Base-by-base conservation (phyloP, 1,284 basidiomycete species). In the Trichosporon faecale region DNA sequence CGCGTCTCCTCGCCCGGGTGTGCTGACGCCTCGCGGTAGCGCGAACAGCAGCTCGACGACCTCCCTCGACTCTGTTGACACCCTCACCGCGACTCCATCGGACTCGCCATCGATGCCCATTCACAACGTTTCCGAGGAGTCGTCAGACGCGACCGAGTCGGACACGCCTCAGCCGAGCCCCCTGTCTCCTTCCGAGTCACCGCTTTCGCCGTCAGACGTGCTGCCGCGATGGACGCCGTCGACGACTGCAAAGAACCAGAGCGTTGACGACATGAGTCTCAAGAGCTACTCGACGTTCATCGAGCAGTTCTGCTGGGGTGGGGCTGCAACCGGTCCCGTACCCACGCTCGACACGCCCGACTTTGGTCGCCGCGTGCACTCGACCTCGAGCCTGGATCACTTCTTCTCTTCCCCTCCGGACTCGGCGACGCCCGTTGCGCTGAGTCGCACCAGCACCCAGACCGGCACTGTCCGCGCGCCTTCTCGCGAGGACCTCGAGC, bases 221-320 rank as follows among this genome's bases (percentile, higher is more conserved):
- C 74, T 68, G 70, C 77, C 40, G 70, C 74, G 60, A 16, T 80
- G 78, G 74, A 74, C 73, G 37, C 77, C 77, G 1, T 61, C 57
- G 57, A 29, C 27, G 27, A 73, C 67, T 27, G 55, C 69, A 61
- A 71, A 67, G 67, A 73, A 71, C 68, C 74, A 75, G 63, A 69
- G 70, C 35, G 70, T 68, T 31, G 74, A 76, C 63, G 66, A 76
- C 65, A 72, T 74, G 57, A 76, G 74, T 68, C 70, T 78, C 25
- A 73, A 76, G 14, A 79, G 76, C 57, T 83, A 83, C 75, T 78
- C 77, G 61, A 77, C 73, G 68, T 81, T 84, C 61, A 78, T 84
- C 64, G 80, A 83, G 72, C 82, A 83, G 81, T 84, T 73, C 40
- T 72, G 73, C 66, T 74, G 70, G 70, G 70, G 67, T 21, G 70